Evolutionary conservation across 768 basidiomycete species (phyloP).

Genomic region (Ramaria sp.): DNA sequence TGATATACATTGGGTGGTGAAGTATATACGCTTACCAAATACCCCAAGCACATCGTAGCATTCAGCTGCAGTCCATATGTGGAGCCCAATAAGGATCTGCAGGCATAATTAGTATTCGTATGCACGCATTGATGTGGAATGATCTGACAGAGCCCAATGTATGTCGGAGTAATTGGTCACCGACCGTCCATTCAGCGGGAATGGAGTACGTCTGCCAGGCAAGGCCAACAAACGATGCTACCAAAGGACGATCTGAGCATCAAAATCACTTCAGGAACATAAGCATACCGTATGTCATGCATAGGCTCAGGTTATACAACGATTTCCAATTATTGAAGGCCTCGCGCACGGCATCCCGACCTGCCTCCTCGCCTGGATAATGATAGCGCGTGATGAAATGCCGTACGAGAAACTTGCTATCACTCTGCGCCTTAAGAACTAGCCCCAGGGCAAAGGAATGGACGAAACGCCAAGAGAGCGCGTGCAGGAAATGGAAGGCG

Average conservation of each 20-base stretch:
- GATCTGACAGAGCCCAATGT: slow-evolving; percentile 72
- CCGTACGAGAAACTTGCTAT: slow-evolving; percentile 79
- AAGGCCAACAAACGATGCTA: slow-evolving; percentile 78
- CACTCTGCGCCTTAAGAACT: slow-evolving; percentile 74
- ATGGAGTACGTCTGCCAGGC: slow-evolving; percentile 86
- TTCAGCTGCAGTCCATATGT: slow-evolving; percentile 85
- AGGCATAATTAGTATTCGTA: neutral
- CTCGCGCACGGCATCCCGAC: slow-evolving; percentile 75
- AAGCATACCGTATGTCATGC: slow-evolving; percentile 82
- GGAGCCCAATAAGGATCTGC: slow-evolving; percentile 75
- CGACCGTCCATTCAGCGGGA: slow-evolving; percentile 78
- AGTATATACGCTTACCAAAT: slow-evolving; percentile 49
- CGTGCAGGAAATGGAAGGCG: slow-evolving; percentile 71
- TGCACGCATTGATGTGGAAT: neutral
- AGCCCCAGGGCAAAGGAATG: slow-evolving; percentile 84
- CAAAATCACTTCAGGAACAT: neutral
- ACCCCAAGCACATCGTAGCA: slow-evolving; percentile 89
- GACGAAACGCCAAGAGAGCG: slow-evolving; percentile 76
- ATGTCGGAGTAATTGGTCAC: slow-evolving; percentile 78
- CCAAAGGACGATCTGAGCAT: neutral
- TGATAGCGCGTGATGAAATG: slow-evolving; percentile 95
- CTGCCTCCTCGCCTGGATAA: slow-evolving; percentile 61
- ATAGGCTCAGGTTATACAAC: slow-evolving; percentile 84
- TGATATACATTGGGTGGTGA: neutral
- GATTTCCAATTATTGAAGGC: slow-evolving; percentile 94